Evolutionary conservation across 139 green algal species (phyloP).

Genomic region (Picochlorum sp.): DNA sequence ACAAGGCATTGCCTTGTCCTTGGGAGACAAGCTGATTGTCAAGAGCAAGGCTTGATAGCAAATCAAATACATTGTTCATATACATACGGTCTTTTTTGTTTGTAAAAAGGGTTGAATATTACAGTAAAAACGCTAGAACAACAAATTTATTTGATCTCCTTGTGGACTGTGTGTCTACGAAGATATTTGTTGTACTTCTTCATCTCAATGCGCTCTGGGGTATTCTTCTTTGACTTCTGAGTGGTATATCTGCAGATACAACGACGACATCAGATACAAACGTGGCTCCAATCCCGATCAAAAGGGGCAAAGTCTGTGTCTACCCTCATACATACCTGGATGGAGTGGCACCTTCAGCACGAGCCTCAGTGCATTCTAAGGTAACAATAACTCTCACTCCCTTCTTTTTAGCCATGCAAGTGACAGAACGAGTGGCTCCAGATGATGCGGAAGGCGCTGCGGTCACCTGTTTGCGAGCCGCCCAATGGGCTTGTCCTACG

Average conservation of each 20-base stretch:
- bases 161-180: constrained; percentile 65
- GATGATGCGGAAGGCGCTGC: constrained; percentile 13
- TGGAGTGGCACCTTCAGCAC: constrained; percentile 40
- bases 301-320: no score
- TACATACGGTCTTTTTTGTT: background rate
- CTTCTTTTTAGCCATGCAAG: constrained; percentile 31
- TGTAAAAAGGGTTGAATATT: background rate
- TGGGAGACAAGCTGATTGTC: constrained; percentile 98
- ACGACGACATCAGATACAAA: no score
- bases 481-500: constrained; percentile 33
- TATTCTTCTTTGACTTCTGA: constrained; percentile 66
- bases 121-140: background rate
- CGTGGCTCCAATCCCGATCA: no score
- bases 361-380: constrained; percentile 88
- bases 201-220: constrained; percentile 54
- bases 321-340: constrained; percentile 21
- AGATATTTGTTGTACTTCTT: constrained; percentile 91
- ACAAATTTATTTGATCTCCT: constrained; percentile 67
- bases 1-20: constrained; percentile 82
- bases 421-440: constrained; percentile 7
- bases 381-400: constrained; percentile 79
- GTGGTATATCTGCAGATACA: constrained; percentile 58
- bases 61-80: background rate
- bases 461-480: constrained; percentile 30
- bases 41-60: constrained; percentile 74